Evolutionary conservation across 768 basidiomycete genomes (phyloP).

Genomic region (Lactarius trivialis): DNA sequence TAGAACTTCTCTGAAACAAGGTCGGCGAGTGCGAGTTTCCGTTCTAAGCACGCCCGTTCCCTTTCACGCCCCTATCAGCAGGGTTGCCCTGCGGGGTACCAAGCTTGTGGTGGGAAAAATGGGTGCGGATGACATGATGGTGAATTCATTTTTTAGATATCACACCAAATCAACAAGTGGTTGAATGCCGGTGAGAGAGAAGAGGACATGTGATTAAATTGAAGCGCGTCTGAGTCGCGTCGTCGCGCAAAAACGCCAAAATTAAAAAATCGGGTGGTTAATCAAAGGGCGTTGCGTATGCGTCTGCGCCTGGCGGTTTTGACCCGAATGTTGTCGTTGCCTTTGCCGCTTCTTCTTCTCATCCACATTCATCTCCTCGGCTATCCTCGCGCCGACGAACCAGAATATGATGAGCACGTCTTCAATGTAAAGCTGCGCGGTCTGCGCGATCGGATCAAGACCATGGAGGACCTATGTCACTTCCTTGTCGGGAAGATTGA

Average conservation of each 20-base stretch:
- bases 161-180: not conserved
- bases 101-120: conserved; percentile 1
- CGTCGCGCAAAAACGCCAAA: not conserved
- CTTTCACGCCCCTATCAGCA: conserved; percentile 12
- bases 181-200: not conserved
- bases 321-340: conserved; percentile 26
- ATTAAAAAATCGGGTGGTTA: not conserved
- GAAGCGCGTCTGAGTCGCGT: conserved; percentile 4
- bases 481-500: conserved; percentile 45
- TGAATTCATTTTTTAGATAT: not conserved
- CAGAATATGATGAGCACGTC: conserved; percentile 45
- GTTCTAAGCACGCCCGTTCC: not conserved
- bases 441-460: conserved; percentile 44
- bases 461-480: conserved; percentile 46
- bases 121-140: conserved; percentile 16
- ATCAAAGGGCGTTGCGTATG: not conserved
- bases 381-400: conserved; percentile 41
- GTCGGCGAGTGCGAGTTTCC: conserved; percentile 1
- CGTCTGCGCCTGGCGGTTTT: not conserved
- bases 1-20: not conserved
- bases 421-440: conserved; percentile 41
- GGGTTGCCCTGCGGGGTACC: conserved; percentile 1
- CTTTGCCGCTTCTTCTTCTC: conserved; percentile 41
- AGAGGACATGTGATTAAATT: not conserved
- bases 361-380: conserved; percentile 49